Base-by-base conservation (phyloP, 495 filamentous ascomycete genomes). In the Hypoxylon perforatum region DNA sequence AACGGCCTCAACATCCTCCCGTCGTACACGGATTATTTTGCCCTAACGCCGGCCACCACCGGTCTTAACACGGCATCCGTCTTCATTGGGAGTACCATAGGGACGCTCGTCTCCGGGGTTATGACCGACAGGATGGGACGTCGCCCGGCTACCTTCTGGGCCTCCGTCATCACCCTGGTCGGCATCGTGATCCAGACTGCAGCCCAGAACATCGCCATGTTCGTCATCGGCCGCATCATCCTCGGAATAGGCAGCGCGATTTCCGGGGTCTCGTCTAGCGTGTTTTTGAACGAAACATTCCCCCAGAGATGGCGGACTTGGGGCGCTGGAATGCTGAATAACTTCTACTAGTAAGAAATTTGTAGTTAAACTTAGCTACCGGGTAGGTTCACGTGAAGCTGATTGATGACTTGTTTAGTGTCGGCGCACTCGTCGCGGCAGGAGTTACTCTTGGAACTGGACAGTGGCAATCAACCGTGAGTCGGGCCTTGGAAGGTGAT, bases 1-100 rank as follows among this genome's bases (percentile, higher is more conserved):
- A 85, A 85, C 54, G 82, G 82, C 1, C 75, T 86, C 19, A 83
- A 85, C 47, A 84, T 85, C 50, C 66, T 85, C 1, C 78, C 81
- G 1, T 73, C 65, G 7, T 86, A 85, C 52, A 77, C 69, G 4
- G 73, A 82, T 35, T 85, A 85, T 66, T 86, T 85, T 75, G 53
- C 78, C 21, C 71, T 84, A 11, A 80, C 72, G 15, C 33, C 77
- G 1, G 76, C 77, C 0, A 82, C 80, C 0, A 81, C 70, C 0
- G 79, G 80, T 8, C 73, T 84, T 0, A 82, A 82, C 56, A 83
- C 81, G 11, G 79, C 80, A 0, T 79, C 76, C 6, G 78, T 83
- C 14, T 82, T 77, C 38, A 82, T 83, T 18, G 82, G 80, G 4
- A 75, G 72, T 9, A 69, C 75, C 48, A 57, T 84, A 17, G 80